Percentiles rank a stretch among this genome's conserved stretches.
Evolutionary conservation across 805 yeast species (phyloP).

Genomic region (Saccharomycopsis selenospora): DNA sequence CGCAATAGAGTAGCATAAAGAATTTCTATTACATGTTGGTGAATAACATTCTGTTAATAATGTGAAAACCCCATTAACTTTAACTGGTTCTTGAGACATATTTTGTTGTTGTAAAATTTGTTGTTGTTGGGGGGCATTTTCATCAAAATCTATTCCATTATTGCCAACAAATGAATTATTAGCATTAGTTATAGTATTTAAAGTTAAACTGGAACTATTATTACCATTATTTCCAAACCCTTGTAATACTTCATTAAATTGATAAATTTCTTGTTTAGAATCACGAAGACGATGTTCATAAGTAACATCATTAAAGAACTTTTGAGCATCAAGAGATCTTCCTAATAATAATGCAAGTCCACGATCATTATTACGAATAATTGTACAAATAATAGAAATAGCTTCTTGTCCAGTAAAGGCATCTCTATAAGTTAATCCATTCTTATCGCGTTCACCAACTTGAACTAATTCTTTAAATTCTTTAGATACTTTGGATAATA

Average conservation of each 20-base stretch:
- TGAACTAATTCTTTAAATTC: conserved; percentile 64
- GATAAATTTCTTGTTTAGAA: conserved; percentile 80
- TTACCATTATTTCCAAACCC: conserved; percentile 30
- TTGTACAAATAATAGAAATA: conserved; percentile 79
- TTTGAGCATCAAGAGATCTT: conserved; percentile 88
- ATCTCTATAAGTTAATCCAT: conserved; percentile 86
- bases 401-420: conserved; percentile 93
- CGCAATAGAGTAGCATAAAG: conserved; percentile 87
- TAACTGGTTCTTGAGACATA: conserved; percentile 4
- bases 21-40: conserved; percentile 88
- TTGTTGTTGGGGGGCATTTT: conserved; percentile 2
- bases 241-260: conserved; percentile 54
- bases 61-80: conserved; percentile 87
- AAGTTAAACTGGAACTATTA: not conserved
- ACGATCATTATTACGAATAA: conserved; percentile 84
- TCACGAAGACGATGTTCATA: conserved; percentile 91
- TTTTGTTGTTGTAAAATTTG: not conserved
- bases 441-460: conserved; percentile 74
- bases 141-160: conserved; percentile 15
- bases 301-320: conserved; percentile 89
- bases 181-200: conserved; percentile 24
- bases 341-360: conserved; percentile 85
- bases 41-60: conserved; percentile 91
- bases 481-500: conserved; percentile 76
- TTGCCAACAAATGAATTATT: conserved; percentile 12